A percentile compares a stretch with the other conserved stretches of the same genome.
These are phyloP conservation scores for Phanerochaete carnosa DNA, from an alignment of 768 basidiomycete genomes.

Conservation along the genomic window DNA sequence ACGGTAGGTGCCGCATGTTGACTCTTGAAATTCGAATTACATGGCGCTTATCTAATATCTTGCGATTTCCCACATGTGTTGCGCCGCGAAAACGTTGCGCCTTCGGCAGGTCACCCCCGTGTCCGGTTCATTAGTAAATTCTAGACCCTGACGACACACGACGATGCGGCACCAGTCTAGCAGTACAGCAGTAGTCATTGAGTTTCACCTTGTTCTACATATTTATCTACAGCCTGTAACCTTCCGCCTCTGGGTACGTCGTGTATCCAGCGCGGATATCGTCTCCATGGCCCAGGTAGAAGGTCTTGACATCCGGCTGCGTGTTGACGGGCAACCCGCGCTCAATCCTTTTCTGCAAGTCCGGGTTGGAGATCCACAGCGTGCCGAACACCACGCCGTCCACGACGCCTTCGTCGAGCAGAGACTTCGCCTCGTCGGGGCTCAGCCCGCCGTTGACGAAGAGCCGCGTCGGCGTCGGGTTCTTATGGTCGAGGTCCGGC, in stretches of 20 bases:
- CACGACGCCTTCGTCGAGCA: neutral
- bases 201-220: no score
- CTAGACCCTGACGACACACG: no score
- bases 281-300: neutral
- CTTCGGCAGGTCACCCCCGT: no score
- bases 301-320: neutral
- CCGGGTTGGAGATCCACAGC: slow-evolving; percentile 8
- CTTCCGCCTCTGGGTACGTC: neutral
- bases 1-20: no score
- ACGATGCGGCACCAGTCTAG: no score
- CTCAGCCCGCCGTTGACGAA: slow-evolving; percentile 2
- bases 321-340: neutral
- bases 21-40: neutral
- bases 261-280: slow-evolving; percentile 4
- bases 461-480: slow-evolving; percentile 11
- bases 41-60: neutral
- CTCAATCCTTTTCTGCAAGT: slow-evolving; percentile 8
- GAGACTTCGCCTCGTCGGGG: neutral
- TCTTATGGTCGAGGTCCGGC: neutral
- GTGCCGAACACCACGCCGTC: slow-evolving; percentile 6
- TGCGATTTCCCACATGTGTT: no score
- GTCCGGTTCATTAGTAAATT: no score
- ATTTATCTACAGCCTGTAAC: neutral
- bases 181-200: no score
- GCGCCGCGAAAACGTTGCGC: no score